Base-by-base conservation (phyloP, 2,329 filamentous ascomycete species). In the Biscogniauxia marginata region DNA sequence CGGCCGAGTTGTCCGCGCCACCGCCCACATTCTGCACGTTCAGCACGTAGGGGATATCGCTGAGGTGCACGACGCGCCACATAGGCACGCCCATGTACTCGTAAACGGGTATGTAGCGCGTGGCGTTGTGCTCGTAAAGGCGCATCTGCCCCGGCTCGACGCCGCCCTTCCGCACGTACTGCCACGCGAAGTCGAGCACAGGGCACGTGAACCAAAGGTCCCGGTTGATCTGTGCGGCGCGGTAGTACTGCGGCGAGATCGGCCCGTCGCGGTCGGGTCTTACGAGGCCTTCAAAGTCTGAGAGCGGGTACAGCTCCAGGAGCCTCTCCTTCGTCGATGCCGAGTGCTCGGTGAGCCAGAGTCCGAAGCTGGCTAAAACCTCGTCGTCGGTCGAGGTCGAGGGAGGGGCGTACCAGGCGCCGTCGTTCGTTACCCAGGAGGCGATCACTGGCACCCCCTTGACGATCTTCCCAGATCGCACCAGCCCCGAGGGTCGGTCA, bases 151-250 rank as follows among this genome's bases (percentile, higher is more conserved):
- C 47, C n/a, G n/a, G n/a, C 9, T 20, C 39, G 3, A 65, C 50
- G 11, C 56, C 63, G 23, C 63, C 62, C 7, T 63, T 59, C 19
- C 56, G 61, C 21, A 61, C 55, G 49, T 70, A 71, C 20, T 71
- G 68, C 66, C 67, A 71, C 4, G 69, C 60, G 54, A 71, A 70
- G 50, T 70, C 67, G 8, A 71, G 51, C 6, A 68, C 62, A 0
- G 68, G 67, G 22, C 68, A 72, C 1, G 67, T 67, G 34, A 73
- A 71, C 67, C 65, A 71, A 22, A 72, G 56, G 48, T 72, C 67
- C 2, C 66, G 64, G 51, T 59, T 69, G 43, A 72, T 60, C 30
- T 71, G 70, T 9, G 71, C 68, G n/a, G 71, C 69, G 25, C 68
- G 69, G 50, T 70, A 71, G 56, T 69, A 71, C 49, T 73, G 66